Evolutionary conservation across 805 yeast genomes (phyloP), one percentile per base, ranked within the genome.

Genomic region (Monosporozyma aquatica): DNA sequence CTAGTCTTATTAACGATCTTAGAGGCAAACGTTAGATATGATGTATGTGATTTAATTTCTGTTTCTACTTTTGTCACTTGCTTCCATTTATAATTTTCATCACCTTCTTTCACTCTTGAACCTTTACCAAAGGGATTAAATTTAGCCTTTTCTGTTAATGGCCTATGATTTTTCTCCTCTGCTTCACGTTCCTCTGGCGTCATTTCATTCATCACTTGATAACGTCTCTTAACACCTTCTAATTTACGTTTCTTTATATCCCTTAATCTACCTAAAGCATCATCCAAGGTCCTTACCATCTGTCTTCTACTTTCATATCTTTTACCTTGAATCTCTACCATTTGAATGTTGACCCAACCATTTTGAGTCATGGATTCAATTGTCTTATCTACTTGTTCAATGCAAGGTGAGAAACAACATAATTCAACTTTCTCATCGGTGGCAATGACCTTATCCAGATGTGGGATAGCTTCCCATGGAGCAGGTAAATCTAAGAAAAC

Each of bases 381-480:
- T 0, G 97, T 85, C 58, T 84, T 81, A 44, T 82, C 82, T 3
- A 92, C 98, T 66, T 92, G 99, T 64, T 92, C 99, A 38, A 92
- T 84, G 63, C 99, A 92, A 8, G 99, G 99, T 30, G 95, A 85
- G 58, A 92, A 92, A 63, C 98, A 92, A 64, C 99, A 92, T 42
- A 92, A 72, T 3, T 83, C 78, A 18, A 78, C 84, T 22, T 70
- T 68, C 43, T 70, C 67, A 15, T 65, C 65, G 7, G 66, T 60
- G 7, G 82, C 65, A 13, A 84, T 71, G 1, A 83, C 94, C 2
- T 52, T 40, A 10, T 69, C 65, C 37, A 90, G 64, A 61, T 82
- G 81, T 6, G 87, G 86, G 41, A 92, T 82, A 5, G 98, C 98
- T 28, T 78, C 78, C 97, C 97, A 90, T 7, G 99, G 98, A 5